Evolutionary conservation across 139 green algal species (phyloP).

Genomic region (Nannochloris sp.): DNA sequence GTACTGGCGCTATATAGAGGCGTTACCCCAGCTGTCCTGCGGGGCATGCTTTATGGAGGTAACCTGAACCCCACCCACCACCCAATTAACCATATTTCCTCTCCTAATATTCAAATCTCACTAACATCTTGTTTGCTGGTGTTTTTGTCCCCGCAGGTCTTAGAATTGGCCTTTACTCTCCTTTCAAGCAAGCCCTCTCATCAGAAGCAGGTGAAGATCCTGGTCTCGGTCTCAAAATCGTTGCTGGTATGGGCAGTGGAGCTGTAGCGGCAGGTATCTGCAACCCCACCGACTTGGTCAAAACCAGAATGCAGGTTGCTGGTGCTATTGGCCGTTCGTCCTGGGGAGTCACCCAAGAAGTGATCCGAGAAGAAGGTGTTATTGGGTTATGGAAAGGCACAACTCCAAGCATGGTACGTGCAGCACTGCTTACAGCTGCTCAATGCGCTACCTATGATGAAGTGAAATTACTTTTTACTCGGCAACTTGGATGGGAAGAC

Average conservation of each 20-base stretch:
- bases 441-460: constrained; percentile 84
- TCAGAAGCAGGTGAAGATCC: neutral
- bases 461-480: constrained; percentile 47
- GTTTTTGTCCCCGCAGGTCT: no score
- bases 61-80: neutral
- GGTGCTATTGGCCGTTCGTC: constrained; percentile 24
- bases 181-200: constrained; percentile 43
- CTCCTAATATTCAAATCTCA: constrained; percentile 13
- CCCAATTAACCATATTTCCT: neutral
- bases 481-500: constrained; percentile 42
- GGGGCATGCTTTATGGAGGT: constrained; percentile 64
- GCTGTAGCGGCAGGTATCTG: constrained; percentile 59
- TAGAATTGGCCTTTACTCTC: constrained; percentile 74
- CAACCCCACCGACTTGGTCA: constrained; percentile 79
- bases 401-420: constrained; percentile 54
- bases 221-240: constrained; percentile 4
- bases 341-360: constrained; percentile 31
- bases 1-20: constrained; percentile 48
- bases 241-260: constrained; percentile 56
- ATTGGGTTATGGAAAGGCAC: constrained; percentile 72
- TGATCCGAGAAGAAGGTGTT: constrained; percentile 55
- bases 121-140: no score
- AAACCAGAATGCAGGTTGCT: constrained; percentile 38
- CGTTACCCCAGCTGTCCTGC: constrained; percentile 39
- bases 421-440: constrained; percentile 65